Evolutionary conservation across 176 grass and related monocot species (phyloP).

Genomic region (Areca catechu): DNA sequence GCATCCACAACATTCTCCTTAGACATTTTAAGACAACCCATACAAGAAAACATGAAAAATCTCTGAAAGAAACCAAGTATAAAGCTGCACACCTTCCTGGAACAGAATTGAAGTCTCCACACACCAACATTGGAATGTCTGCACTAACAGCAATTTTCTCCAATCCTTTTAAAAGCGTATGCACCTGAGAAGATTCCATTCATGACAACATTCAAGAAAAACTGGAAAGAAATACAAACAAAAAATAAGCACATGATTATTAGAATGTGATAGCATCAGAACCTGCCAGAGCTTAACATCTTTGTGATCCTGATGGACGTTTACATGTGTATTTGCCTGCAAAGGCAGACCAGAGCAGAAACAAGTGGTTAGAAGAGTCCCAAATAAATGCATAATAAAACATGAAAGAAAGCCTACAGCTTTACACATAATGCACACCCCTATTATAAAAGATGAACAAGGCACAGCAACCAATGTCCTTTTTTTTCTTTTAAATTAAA

Average conservation of each 20-base stretch:
- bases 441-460: too few relatives aligned
- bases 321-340: constrained; percentile 99
- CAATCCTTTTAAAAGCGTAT: constrained; percentile 94
- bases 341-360: constrained; percentile 1
- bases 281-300: constrained; percentile 99
- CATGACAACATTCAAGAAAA: too few relatives aligned
- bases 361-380: too few relatives aligned
- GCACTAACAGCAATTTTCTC: constrained; percentile 99
- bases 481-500: too few relatives aligned
- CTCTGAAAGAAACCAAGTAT: neutral
- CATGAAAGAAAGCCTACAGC: too few relatives aligned
- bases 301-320: constrained; percentile 89
- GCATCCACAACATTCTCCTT: constrained; percentile 18
- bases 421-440: too few relatives aligned
- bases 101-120: constrained; percentile 93
- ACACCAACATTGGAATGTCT: constrained; percentile 99
- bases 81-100: constrained; percentile 55
- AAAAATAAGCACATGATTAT: constrained; percentile 5
- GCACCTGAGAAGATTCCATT: constrained; percentile 43
- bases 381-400: too few relatives aligned
- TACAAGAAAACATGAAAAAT: neutral
- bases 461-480: too few relatives aligned
- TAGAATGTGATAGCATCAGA: constrained; percentile 14
- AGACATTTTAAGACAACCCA: too few relatives aligned
- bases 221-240: constrained; percentile 5